These are phyloP conservation scores for Dendrocalamus sinicus DNA, from an alignment of 176 grass and related monocot genomes.

Conservation along the genomic window DNA sequence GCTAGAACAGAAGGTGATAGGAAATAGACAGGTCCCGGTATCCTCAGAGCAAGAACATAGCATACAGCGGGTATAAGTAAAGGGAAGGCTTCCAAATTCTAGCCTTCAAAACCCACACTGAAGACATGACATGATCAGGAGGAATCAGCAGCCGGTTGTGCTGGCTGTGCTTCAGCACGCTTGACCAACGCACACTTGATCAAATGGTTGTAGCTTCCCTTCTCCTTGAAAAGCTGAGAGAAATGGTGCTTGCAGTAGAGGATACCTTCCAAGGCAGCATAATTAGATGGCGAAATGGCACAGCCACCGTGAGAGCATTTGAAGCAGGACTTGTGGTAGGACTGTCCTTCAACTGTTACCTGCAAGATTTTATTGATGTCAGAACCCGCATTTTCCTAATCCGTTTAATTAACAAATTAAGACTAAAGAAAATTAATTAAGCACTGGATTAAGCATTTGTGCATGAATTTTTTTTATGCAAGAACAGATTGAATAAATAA, in stretches of 20 bases:
- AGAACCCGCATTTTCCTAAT: too few species aligned
- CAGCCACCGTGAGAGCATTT: conserved; percentile 98
- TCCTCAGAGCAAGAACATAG: conserved; percentile 36
- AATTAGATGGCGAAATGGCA: conserved; percentile 84
- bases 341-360: conserved; percentile 89
- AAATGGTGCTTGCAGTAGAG: conserved; percentile 99
- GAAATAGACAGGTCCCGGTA: conserved; percentile 35
- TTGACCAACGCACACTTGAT: conserved; percentile 81
- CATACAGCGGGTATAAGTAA: conserved; percentile 47
- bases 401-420: too few species aligned
- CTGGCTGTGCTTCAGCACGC: conserved; percentile 51
- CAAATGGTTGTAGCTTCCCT: conserved; percentile 97
- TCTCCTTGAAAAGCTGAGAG: conserved; percentile 99
- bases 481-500: too few species aligned
- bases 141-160: conserved; percentile 46
- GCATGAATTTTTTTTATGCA: too few species aligned
- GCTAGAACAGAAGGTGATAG: conserved; percentile 41
- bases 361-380: conserved; percentile 36
- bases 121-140: conserved; percentile 32
- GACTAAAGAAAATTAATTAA: too few species aligned
- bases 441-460: too few species aligned
- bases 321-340: conserved; percentile 97
- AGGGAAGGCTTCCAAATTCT: conserved; percentile 40
- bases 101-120: conserved; percentile 6
- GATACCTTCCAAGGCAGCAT: conserved; percentile 91